These are phyloP conservation scores for Fraxinus angustifolia DNA, from an alignment of 305 asterid genomes.

Conservation along the genomic window DNA sequence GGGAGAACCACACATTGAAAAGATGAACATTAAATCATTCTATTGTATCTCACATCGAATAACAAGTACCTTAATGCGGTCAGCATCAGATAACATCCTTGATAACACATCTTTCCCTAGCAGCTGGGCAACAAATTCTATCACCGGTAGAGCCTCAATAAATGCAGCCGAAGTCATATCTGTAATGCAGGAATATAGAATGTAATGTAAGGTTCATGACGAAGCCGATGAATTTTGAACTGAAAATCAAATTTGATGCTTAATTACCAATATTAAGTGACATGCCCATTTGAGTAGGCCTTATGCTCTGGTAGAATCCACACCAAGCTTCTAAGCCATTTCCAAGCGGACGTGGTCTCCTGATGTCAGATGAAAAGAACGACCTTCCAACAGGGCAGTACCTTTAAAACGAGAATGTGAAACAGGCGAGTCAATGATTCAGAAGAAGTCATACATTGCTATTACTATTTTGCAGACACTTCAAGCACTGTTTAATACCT, in stretches of 20 bases:
- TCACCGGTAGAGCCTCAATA: conserved; percentile 94
- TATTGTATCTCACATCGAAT: neutral
- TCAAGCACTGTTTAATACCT: conserved; percentile 42
- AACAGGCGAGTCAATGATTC: neutral
- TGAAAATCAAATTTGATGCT: neutral
- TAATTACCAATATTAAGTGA: conserved; percentile 85
- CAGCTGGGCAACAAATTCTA: conserved; percentile 83
- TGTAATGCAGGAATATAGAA: conserved; percentile 22
- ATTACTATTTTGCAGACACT: neutral
- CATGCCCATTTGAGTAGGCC: conserved; percentile 99
- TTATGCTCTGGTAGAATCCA: conserved; percentile 95
- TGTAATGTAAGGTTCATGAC: neutral
- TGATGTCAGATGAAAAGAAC: conserved; percentile 80
- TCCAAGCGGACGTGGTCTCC: conserved; percentile 82
- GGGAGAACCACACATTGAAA: neutral
- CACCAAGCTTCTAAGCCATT: conserved; percentile 99
- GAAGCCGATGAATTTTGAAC: neutral
- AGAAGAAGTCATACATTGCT: neutral
- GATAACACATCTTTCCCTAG: conserved; percentile 85
- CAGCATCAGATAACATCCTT: conserved; percentile 86
- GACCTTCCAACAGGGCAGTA: conserved; percentile 93
- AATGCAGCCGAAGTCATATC: conserved; percentile 99
- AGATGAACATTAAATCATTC: neutral
- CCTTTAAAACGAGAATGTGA: conserved; percentile 34
- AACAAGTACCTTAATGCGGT: conserved; percentile 68